Percentiles rank a stretch among this genome's conserved stretches.
Evolutionary conservation across 208 protist genomes (phyloP).

Genomic region (Leishmania guyanensis): DNA sequence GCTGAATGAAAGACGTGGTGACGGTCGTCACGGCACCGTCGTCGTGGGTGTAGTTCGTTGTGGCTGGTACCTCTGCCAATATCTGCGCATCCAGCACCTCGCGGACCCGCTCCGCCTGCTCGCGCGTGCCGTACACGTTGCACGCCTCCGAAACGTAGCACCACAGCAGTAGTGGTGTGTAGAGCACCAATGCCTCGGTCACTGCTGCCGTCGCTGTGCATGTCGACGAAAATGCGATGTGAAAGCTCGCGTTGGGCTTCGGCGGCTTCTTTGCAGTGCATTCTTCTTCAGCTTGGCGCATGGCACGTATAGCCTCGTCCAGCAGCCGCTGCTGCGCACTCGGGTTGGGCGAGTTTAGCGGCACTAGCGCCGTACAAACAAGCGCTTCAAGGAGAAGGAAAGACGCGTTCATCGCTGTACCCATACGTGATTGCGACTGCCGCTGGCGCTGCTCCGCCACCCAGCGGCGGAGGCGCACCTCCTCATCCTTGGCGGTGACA

Average conservation of each 20-base stretch:
- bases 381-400: constrained; percentile 55
- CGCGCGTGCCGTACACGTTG: constrained; percentile 23
- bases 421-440: background rate
- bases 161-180: constrained; percentile 60
- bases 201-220: background rate
- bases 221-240: background rate
- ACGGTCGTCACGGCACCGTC: background rate
- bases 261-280: background rate
- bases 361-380: constrained; percentile 53
- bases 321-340: constrained; percentile 44
- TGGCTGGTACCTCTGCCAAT: constrained; percentile 8
- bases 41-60: constrained; percentile 5
- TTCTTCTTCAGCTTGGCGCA: constrained; percentile 25
- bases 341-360: constrained; percentile 28
- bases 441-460: constrained; percentile 30
- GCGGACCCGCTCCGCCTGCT: constrained; percentile 16
- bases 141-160: constrained; percentile 34
- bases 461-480: constrained; percentile 53
- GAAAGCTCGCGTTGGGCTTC: background rate
- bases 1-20: constrained; percentile 37
- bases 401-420: constrained; percentile 30
- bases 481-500: constrained; percentile 53
- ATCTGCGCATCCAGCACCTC: constrained; percentile 25
- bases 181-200: constrained; percentile 8
- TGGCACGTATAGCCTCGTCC: constrained; percentile 45